Evolutionary conservation across 2,329 filamentous ascomycete species (phyloP), one percentile per base, ranked within the genome.

Genomic region (Alternaria postmessia): DNA sequence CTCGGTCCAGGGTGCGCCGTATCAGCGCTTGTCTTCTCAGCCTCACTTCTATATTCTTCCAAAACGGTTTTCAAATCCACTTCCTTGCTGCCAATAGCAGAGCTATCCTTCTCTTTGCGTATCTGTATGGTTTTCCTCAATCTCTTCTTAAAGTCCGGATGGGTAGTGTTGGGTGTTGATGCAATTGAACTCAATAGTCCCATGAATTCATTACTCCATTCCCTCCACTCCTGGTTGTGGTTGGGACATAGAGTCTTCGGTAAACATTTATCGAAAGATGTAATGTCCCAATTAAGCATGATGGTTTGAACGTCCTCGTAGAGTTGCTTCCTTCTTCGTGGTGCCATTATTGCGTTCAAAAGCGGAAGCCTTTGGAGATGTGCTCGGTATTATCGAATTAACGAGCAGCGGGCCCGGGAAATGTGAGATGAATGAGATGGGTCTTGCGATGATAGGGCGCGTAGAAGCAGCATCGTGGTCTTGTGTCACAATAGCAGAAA

Each of bases 131-230:
- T 32, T 39, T 54, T 32, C 16, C 46, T 44, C 1, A 43, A 30
- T 48, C 43, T 56, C 4, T 18, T 32, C 3, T 38, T 54, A 34
- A 59, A 59, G 53, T 56, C 57, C 16, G 26, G 46, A n/a, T 56
- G 54, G 16, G 52, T 59, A 47, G 52, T 52, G 28, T 32, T 38
- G 1, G 52, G 57, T 18, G 34, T 34, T 22, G 57, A 41, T 9
- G 57, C 56, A 20, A 59, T 59, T 26, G 56, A 44, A 24, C 57
- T 56, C 5, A 59, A 20, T n/a, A 59, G 57, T 5, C 26, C 32
- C 16, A 59, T 54, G n/a, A 59, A 56, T 11, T 44, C 52, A 32
- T 47, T 36, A n/a, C 38, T 39, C 57, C 57, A 59, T 51, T 59
- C 44, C 18, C 20, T 38, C 4, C 46, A 30, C 9, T 18, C 49